These are phyloP conservation scores for Erythrobasidium hasegawianum DNA, from an alignment of 1,284 basidiomycete species.

Conservation along the genomic window DNA sequence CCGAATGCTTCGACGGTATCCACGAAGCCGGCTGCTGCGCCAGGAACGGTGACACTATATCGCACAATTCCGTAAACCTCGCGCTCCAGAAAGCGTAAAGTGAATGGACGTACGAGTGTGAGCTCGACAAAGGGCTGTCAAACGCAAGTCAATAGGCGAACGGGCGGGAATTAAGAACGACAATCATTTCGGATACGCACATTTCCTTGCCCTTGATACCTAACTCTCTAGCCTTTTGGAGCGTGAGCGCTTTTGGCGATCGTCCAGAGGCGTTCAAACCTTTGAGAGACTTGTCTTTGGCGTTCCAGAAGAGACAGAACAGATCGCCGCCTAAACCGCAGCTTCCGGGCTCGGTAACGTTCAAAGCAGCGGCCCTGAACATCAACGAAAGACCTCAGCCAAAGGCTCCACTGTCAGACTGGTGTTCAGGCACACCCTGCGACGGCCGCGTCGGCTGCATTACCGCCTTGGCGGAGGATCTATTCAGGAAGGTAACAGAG, in stretches of 20 bases:
- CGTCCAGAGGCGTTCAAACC: slow-evolving; percentile 82
- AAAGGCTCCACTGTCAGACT: background rate
- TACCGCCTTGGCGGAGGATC: slow-evolving; percentile 31
- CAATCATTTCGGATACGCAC: background rate
- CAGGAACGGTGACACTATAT: slow-evolving; percentile 76
- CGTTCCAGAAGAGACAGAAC: slow-evolving; percentile 33
- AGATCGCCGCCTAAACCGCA: slow-evolving; percentile 35
- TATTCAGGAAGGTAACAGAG: background rate
- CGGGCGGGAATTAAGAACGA: slow-evolving; percentile 36
- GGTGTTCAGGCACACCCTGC: slow-evolving; percentile 14
- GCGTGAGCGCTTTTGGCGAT: slow-evolving; percentile 71
- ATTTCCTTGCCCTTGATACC: slow-evolving; percentile 62
- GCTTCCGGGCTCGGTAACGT: slow-evolving; percentile 32
- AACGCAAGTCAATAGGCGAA: background rate
- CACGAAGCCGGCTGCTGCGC: slow-evolving; percentile 87
- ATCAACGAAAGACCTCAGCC: background rate
- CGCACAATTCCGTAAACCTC: slow-evolving; percentile 47
- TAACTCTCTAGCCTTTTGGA: slow-evolving; percentile 66
- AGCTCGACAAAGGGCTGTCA: slow-evolving; percentile 19
- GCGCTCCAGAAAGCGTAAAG: background rate
- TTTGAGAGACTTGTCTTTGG: slow-evolving; percentile 64
- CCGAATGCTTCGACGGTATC: slow-evolving; percentile 82
- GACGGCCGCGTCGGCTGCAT: slow-evolving; percentile 35
- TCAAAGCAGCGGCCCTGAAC: slow-evolving; percentile 31
- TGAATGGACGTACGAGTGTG: slow-evolving; percentile 40